A percentile compares a stretch with the other conserved stretches of the same genome.
Evolutionary conservation across 1,284 basidiomycete genomes (phyloP).

Genomic region (Amylostereum areolatum): DNA sequence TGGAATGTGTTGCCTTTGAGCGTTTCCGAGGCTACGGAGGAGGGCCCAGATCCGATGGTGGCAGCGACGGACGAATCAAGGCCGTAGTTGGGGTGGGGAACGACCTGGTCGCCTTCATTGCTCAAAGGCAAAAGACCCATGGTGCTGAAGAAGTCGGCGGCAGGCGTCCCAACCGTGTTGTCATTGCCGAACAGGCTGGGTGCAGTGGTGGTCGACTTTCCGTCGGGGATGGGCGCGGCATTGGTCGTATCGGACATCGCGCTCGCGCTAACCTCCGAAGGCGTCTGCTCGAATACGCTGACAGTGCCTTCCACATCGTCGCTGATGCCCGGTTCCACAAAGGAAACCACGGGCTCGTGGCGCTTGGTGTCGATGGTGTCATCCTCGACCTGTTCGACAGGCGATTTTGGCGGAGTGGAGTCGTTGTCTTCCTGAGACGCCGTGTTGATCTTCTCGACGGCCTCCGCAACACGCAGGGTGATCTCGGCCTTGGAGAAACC

Average conservation of each 20-base stretch:
- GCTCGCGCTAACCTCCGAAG: slow-evolving; percentile 67
- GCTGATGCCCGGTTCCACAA: slow-evolving; percentile 54
- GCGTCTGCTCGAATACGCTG: slow-evolving; percentile 49
- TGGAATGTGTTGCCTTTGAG: slow-evolving; percentile 79
- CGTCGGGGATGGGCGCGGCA: slow-evolving; percentile 53
- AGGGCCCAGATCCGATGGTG: slow-evolving; percentile 82
- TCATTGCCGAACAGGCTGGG: slow-evolving; percentile 90
- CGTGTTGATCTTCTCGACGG: slow-evolving; percentile 69
- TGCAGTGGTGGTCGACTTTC: slow-evolving; percentile 75
- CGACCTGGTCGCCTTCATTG: slow-evolving; percentile 51
- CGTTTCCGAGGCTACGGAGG: slow-evolving; percentile 74
- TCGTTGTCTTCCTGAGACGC: slow-evolving; percentile 21
- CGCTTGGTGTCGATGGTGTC: slow-evolving; percentile 36
- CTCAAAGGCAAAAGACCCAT: slow-evolving; percentile 57
- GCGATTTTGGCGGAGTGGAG: slow-evolving; percentile 24
- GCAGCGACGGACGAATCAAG: slow-evolving; percentile 87
- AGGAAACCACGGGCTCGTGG: slow-evolving; percentile 72
- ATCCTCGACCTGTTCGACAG: slow-evolving; percentile 30
- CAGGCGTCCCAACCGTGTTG: slow-evolving; percentile 34
- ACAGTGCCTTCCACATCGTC: slow-evolving; percentile 41
- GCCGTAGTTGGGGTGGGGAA: slow-evolving; percentile 76
- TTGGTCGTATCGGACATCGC: slow-evolving; percentile 62
- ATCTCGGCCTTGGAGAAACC: slow-evolving; percentile 93
- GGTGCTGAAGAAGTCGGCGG: slow-evolving; percentile 88
- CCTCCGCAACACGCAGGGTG: slow-evolving; percentile 73